phyloP scores from a whole-genome alignment of 306 rosid species.

The Pyrus bretschneideri region DNA sequence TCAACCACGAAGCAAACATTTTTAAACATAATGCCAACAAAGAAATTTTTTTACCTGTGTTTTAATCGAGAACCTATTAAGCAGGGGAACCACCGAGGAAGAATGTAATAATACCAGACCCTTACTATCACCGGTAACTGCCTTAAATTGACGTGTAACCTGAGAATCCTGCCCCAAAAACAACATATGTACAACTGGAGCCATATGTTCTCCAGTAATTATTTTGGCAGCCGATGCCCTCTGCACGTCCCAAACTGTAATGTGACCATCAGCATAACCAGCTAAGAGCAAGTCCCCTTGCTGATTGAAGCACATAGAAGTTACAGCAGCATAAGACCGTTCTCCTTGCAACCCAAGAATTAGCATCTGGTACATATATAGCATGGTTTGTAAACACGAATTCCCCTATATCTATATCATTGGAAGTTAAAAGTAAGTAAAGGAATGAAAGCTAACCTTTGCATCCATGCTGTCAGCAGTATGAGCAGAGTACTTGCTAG shows the following conservation, averaged over 20 bases:
- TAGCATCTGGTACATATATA: conserved; percentile 52
- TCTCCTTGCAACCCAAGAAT: conserved; percentile 86
- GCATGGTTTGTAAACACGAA: neutral
- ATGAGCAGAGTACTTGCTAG: conserved; percentile 77
- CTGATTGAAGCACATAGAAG: conserved; percentile 89
- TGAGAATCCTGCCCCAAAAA: conserved; percentile 92
- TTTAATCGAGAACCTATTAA: conserved; percentile 67
- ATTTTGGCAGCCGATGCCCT: conserved; percentile 63
- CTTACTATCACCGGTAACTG: conserved; percentile 88
- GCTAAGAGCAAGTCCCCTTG: conserved; percentile 96
- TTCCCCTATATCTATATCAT: neutral
- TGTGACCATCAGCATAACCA: conserved; percentile 89
- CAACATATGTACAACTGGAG: conserved; percentile 81
- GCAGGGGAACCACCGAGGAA: conserved; percentile 66
- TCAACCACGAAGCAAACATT: conserved; percentile 10
- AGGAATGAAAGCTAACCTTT: conserved; percentile 45
- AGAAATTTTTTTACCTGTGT: conserved; percentile 57
- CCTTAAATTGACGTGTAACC: conserved; percentile 86
- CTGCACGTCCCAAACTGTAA: conserved; percentile 85
- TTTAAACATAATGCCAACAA: conserved; percentile 7
- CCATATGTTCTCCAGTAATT: conserved; percentile 79
- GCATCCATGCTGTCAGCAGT: conserved; percentile 68
- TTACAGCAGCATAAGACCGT: conserved; percentile 59
- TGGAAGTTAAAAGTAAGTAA: neutral
- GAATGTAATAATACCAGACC: conserved; percentile 84